Conservation (phyloP, 257 asterid species). For the Solanum pennellii region DNA sequence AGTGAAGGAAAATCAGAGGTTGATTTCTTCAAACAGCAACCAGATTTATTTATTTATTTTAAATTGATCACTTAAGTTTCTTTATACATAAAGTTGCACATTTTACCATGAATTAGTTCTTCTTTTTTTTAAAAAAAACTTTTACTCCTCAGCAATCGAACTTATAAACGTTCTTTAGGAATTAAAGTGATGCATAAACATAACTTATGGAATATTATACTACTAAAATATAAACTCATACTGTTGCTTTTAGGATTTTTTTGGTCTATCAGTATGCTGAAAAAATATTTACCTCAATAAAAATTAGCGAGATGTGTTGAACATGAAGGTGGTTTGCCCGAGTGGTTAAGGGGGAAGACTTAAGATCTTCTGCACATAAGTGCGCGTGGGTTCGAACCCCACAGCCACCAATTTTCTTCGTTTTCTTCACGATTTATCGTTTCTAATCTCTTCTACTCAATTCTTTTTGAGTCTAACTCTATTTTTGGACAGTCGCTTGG, state of each 20-base stretch:
- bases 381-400: constrained; percentile 32
- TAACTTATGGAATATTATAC: background rate
- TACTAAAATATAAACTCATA: background rate
- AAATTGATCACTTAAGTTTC: background rate
- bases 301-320: rapidly evolving
- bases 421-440: background rate
- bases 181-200: background rate
- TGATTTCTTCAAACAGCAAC: background rate
- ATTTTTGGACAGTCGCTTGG: background rate
- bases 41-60: background rate
- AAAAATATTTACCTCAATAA: rapidly evolving
- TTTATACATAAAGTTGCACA: background rate
- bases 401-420: constrained; percentile 4
- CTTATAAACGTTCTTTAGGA: background rate
- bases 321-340: constrained; percentile 30
- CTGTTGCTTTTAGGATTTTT: no score
- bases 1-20: no score
- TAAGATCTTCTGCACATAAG: constrained; percentile 31
- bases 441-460: background rate
- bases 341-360: constrained; percentile 46
- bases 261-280: background rate
- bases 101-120: background rate
- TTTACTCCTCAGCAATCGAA: background rate
- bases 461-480: background rate
- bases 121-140: background rate